These are phyloP conservation scores for Elsinoe fawcettii DNA, from an alignment of 2,329 filamentous ascomycete species.

Conservation along the genomic window DNA sequence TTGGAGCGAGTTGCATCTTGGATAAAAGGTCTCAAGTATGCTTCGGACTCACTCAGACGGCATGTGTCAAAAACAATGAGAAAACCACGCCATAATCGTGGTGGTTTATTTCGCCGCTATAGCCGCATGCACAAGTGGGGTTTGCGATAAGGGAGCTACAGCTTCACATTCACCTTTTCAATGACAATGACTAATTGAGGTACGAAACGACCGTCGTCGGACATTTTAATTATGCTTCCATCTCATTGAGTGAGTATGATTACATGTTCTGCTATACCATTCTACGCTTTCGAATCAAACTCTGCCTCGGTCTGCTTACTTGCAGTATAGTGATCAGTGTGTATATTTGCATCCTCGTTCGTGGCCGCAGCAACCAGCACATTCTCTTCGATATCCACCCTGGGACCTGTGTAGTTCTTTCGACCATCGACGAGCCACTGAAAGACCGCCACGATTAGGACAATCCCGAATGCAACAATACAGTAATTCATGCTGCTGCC, in stretches of 20 bases:
- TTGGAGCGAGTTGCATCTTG: slow-evolving; percentile 32
- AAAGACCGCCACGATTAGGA: slow-evolving; percentile 48
- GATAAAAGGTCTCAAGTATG: neutral
- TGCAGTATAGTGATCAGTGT: neutral
- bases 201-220: too few species aligned
- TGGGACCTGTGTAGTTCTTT: slow-evolving; percentile 52
- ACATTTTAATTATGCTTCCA: too few species aligned
- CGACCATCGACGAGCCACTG: slow-evolving; percentile 55
- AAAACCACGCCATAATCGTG: neutral
- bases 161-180: neutral
- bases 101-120: neutral
- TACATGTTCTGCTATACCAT: neutral
- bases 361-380: slow-evolving; percentile 24
- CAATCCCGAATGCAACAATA: slow-evolving; percentile 50
- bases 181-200: neutral
- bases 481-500: slow-evolving; percentile 62
- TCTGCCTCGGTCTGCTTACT: neutral
- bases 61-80: neutral
- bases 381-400: slow-evolving; percentile 26
- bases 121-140: neutral
- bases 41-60: neutral
- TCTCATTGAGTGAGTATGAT: too few species aligned
- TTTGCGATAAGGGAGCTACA: slow-evolving; percentile 1
- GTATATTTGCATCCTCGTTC: neutral
- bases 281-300: neutral